These are phyloP conservation scores for Aquilaria yunnanensis DNA, from an alignment of 345 rosid species.

Conservation along the genomic window DNA sequence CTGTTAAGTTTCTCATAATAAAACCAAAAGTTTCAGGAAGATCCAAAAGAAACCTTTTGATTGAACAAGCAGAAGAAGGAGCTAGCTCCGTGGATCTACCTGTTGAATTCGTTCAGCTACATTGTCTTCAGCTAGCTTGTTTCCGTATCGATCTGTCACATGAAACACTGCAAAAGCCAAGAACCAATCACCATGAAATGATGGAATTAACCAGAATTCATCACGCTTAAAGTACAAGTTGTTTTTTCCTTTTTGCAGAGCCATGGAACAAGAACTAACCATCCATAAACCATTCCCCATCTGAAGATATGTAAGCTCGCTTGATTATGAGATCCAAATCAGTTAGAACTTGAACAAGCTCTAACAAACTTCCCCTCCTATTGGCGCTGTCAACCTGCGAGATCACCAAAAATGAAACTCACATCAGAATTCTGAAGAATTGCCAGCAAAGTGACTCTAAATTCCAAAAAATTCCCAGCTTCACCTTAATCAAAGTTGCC, in stretches of 20 bases:
- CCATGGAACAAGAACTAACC: conserved; percentile 33
- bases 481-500: conserved; percentile 64
- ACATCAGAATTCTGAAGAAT: conserved; percentile 3
- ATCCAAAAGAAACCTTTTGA: too few relatives aligned
- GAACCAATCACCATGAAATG: conserved; percentile 5
- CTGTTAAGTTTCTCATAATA: too few relatives aligned
- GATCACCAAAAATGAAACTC: conserved; percentile 1
- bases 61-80: too few relatives aligned
- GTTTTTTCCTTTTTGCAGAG: not conserved
- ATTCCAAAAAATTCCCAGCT: conserved; percentile 12
- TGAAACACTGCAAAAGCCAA: conserved; percentile 47
- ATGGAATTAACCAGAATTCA: conserved; percentile 10
- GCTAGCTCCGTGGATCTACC: conserved; percentile 39
- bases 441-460: not conserved
- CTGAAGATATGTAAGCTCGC: conserved; percentile 84
- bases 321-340: conserved; percentile 62
- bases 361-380: conserved; percentile 69
- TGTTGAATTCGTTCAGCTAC: conserved; percentile 66
- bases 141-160: conserved; percentile 67
- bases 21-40: too few relatives aligned
- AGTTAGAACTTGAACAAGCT: conserved; percentile 79
- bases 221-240: not conserved
- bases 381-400: conserved; percentile 78
- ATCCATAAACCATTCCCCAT: conserved; percentile 92
- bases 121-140: conserved; percentile 54